Evolutionary conservation across 2,329 filamentous ascomycete species (phyloP).

Genomic region (Chaetomiaceae sp.): DNA sequence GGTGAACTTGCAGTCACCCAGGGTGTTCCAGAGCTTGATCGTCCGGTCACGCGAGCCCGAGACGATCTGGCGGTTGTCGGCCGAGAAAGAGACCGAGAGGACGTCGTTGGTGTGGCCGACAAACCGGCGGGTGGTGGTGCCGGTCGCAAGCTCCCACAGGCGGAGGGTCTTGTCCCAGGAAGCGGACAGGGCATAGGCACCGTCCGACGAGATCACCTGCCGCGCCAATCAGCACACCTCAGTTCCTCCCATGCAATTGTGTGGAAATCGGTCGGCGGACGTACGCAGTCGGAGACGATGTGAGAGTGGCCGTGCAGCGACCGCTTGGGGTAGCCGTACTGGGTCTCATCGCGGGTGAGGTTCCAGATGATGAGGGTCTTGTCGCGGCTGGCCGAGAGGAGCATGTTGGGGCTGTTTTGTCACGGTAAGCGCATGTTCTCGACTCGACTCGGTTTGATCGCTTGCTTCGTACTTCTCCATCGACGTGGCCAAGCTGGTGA

Average conservation of each 20-base stretch:
- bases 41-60: conserved; percentile 96
- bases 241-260: conserved; percentile 17
- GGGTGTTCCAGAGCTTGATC: conserved; percentile 99
- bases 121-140: conserved; percentile 95
- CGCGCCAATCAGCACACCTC: conserved; percentile 36
- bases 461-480: conserved; percentile 80
- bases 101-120: conserved; percentile 99
- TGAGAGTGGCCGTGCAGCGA: conserved; percentile 98
- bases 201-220: conserved; percentile 98
- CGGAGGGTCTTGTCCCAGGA: conserved; percentile 99
- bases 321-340: conserved; percentile 99
- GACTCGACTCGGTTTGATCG: conserved; percentile 14
- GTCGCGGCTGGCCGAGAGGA: conserved; percentile 94
- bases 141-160: conserved; percentile 97
- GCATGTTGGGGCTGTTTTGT: conserved; percentile 84
- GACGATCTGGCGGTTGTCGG: conserved; percentile 99
- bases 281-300: conserved; percentile 99
- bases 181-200: conserved; percentile 96
- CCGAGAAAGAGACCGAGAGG: conserved; percentile 99
- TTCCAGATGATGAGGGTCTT: conserved; percentile 99
- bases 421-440: conserved; percentile 28
- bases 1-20: conserved; percentile 99
- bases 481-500: conserved; percentile 96
- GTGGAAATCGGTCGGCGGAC: conserved; percentile 39
- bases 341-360: conserved; percentile 95